A percentile compares a stretch with the other conserved stretches of the same genome.
Evolutionary conservation across 2,329 filamentous ascomycete genomes (phyloP).

Genomic region (Fusarium burgessii): DNA sequence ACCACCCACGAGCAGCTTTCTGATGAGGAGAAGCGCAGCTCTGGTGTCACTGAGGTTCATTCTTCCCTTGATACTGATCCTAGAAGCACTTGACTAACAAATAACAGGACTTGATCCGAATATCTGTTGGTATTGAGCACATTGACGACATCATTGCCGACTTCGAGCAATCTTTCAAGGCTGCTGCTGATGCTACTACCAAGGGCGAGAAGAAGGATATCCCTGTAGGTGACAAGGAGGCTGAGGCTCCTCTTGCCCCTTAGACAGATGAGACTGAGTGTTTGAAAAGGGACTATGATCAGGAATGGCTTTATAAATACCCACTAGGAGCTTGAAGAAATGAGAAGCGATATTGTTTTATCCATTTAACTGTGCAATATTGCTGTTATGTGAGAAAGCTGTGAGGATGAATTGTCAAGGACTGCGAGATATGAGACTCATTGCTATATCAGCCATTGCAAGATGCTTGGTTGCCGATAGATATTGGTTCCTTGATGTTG

Average conservation of each 20-base stretch:
- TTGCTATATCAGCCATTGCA: background rate
- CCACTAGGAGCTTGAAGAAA: conserved; percentile 20
- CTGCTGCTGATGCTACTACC: conserved; percentile 61
- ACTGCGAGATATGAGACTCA: background rate
- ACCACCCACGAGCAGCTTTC: conserved; percentile 94
- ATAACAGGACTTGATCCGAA: conserved; percentile 84
- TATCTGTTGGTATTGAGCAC: conserved; percentile 95
- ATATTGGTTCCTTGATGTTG: too few species aligned
- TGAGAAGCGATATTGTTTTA: conserved; percentile 1
- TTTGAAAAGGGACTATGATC: background rate
- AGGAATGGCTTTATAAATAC: conserved; percentile 30
- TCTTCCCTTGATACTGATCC: background rate
- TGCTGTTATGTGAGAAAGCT: background rate
- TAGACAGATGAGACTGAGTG: conserved; percentile 4
- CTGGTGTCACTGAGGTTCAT: conserved; percentile 81
- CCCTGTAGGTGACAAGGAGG: conserved; percentile 48
- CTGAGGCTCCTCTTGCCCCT: conserved; percentile 51
- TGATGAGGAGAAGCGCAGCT: conserved; percentile 82
- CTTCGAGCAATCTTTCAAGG: conserved; percentile 89
- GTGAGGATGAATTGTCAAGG: background rate
- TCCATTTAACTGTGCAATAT: background rate
- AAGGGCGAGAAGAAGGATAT: conserved; percentile 46
- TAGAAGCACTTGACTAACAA: background rate
- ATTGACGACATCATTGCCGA: conserved; percentile 98
- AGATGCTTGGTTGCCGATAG: too few species aligned